These are phyloP conservation scores for Sparassis latifolia DNA, from an alignment of 1,284 basidiomycete genomes.

Conservation along the genomic window DNA sequence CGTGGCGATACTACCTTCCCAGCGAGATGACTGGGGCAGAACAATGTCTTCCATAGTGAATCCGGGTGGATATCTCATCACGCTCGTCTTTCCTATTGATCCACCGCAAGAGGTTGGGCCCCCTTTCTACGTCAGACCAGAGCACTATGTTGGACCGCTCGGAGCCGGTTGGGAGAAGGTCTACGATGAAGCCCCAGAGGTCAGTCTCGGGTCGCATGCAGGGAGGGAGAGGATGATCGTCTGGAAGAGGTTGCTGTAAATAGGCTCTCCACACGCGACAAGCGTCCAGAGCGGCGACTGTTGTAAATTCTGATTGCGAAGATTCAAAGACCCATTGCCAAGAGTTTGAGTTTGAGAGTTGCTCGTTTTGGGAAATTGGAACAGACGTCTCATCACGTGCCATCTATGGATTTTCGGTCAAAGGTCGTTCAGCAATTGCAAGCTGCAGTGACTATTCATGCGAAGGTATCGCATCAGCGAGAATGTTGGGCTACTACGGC, in stretches of 20 bases:
- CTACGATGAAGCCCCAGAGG: constrained; percentile 42
- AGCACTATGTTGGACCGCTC: constrained; percentile 51
- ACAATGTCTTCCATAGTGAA: constrained; percentile 52
- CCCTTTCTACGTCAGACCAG: constrained; percentile 54
- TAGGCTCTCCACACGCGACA: too few species aligned
- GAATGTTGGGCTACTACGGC: background rate
- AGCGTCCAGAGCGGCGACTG: too few species aligned
- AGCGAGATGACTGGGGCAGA: constrained; percentile 48
- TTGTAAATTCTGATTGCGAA: too few species aligned
- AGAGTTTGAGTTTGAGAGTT: too few species aligned
- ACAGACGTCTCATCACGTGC: too few species aligned
- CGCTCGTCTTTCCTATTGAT: constrained; percentile 48
- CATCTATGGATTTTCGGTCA: too few species aligned
- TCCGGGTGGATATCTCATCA: constrained; percentile 55
- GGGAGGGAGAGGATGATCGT: constrained; percentile 45
- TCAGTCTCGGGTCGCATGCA: constrained; percentile 31
- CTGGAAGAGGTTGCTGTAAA: constrained; percentile 33
- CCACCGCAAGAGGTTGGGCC: constrained; percentile 48
- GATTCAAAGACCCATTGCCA: too few species aligned
- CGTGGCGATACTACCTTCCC: constrained; percentile 56
- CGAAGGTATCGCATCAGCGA: background rate
- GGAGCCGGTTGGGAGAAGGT: constrained; percentile 49
- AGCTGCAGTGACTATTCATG: constrained; percentile 1
- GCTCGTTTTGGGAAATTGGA: too few species aligned
- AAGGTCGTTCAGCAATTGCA: background rate